Evolutionary conservation across 768 basidiomycete species (phyloP).

Genomic region (Omphalotus guepiniiformis): DNA sequence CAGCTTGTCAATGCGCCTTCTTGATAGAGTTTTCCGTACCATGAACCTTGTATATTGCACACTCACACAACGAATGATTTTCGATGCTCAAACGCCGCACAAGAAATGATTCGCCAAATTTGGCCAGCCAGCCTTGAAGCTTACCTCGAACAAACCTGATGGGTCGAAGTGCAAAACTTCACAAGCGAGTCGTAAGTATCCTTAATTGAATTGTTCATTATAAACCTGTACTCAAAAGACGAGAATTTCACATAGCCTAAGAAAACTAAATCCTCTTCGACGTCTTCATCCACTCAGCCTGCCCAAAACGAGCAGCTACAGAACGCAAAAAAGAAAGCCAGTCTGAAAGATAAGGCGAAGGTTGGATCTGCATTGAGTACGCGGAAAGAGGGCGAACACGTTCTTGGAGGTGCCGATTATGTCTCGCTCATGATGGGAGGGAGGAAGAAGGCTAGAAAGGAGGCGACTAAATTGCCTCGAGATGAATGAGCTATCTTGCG

Average conservation of each 20-base stretch:
- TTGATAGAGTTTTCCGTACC: too few relatives aligned
- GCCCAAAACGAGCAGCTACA: slow-evolving; percentile 27
- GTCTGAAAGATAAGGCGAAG: slow-evolving; percentile 40
- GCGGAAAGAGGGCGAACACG: slow-evolving; percentile 30
- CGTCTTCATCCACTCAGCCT: slow-evolving; percentile 20
- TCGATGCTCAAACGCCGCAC: too few relatives aligned
- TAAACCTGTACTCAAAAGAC: slow-evolving; percentile 7
- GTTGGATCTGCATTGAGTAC: slow-evolving; percentile 11
- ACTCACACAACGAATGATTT: too few relatives aligned
- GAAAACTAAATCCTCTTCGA: slow-evolving; percentile 31
- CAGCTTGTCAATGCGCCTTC: too few relatives aligned
- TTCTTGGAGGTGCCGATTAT: slow-evolving; percentile 76
- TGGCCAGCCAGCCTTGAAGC: too few relatives aligned
- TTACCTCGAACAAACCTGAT: too few relatives aligned
- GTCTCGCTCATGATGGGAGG: slow-evolving; percentile 68
- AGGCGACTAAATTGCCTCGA: slow-evolving; percentile 49
- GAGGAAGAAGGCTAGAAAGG: slow-evolving; percentile 60
- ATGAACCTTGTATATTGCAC: too few relatives aligned
- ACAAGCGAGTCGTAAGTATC: slow-evolving; percentile 51
- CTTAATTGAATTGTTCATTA: background rate
- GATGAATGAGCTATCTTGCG: too few relatives aligned
- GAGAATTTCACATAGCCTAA: slow-evolving; percentile 27
- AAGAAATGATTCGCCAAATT: too few relatives aligned
- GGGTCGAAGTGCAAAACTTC: slow-evolving; percentile 65
- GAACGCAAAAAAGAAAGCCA: slow-evolving; percentile 46